phyloP scores from a whole-genome alignment of 192 early-diverging fungal genomes.

The Podila minutissima region DNA sequence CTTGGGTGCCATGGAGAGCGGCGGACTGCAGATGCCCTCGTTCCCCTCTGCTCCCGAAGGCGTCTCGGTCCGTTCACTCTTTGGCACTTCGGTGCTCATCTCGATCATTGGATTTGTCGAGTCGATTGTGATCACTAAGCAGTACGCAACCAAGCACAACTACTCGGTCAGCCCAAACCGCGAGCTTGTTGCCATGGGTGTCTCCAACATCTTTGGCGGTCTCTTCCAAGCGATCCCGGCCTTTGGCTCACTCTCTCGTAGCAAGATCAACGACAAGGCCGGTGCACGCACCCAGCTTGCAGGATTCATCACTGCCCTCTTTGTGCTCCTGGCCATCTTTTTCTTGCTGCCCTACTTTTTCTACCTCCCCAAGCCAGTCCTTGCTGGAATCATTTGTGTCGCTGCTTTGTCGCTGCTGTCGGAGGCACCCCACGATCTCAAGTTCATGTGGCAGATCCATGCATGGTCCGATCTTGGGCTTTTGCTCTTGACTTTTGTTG shows the following conservation, averaged over 20 bases:
- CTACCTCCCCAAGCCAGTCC: constrained; percentile 84
- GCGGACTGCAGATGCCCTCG: constrained; percentile 67
- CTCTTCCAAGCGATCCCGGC: constrained; percentile 80
- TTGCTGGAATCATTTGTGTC: constrained; percentile 85
- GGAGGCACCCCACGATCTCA: constrained; percentile 77
- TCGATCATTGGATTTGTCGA: constrained; percentile 98
- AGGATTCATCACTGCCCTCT: constrained; percentile 79
- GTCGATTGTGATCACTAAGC: constrained; percentile 93
- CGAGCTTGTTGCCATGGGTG: constrained; percentile 95
- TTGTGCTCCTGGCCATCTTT: constrained; percentile 84
- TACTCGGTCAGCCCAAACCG: constrained; percentile 95
- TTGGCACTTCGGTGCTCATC: constrained; percentile 88
- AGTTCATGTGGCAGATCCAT: constrained; percentile 80
- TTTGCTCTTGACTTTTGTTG: constrained; percentile 86
- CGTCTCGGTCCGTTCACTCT: constrained; percentile 69
- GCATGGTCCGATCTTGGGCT: constrained; percentile 88
- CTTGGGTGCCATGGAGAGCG: constrained; percentile 79
- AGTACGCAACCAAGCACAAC: constrained; percentile 91
- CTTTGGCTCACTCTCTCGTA: constrained; percentile 92
- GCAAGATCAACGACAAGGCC: constrained; percentile 92
- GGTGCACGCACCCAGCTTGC: constrained; percentile 92
- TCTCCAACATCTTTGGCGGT: constrained; percentile 86
- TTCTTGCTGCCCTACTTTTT: constrained; percentile 86
- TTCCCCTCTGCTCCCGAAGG: constrained; percentile 69
- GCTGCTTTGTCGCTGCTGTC: constrained; percentile 85